Evolutionary conservation across 2,329 filamentous ascomycete species (phyloP), one percentile per base, ranked within the genome.

Genomic region (Arachnopeziza araneosa): DNA sequence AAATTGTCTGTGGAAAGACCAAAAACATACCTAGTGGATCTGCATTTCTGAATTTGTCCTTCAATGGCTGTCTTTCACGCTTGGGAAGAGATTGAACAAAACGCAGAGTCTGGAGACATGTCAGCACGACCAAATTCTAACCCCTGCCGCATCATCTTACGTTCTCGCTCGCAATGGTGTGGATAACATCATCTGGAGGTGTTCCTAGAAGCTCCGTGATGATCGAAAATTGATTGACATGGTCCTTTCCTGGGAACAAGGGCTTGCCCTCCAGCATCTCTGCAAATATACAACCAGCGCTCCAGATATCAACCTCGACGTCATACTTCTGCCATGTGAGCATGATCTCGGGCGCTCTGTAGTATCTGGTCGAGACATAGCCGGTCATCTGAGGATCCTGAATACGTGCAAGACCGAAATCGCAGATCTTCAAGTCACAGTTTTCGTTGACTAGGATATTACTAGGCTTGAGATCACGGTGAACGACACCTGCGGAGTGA

Each of bases 241-340:
- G 95, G 73, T 99, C 95, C 79, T 99, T 99, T 74, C 95, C 95
- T 0, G 95, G 95, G 82, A 99, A 99, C 23, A 99, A 80, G 32
- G 95, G 95, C 79, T 98, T 98, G 73, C 95, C 95, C 78, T 97
- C 93, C 61, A 99, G 83, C 95, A 99, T 99, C 79, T 99, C 95
- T 50, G 95, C 95, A 70, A 99, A 98, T 74, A 99, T 99, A 78
- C 95, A 99, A 63, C 95, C 95, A 21, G 93, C 93, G 74, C 95
- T 98, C 95, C 95, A 99, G 74, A 99, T 96, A 75, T 99, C 95
- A 60, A 99, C 95, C 79, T 98, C 95, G 54, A 98, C 88, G 69
- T 99, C 95, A 78, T 99, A 99, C 80, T 99, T 99, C 81, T 99
- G 95, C 95, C 95, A 99, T 66, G 95, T 98, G 74, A 99, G 91